Evolutionary conservation across 192 early-diverging fungal genomes (phyloP).

Genomic region (Helicostylum pulchrum): DNA sequence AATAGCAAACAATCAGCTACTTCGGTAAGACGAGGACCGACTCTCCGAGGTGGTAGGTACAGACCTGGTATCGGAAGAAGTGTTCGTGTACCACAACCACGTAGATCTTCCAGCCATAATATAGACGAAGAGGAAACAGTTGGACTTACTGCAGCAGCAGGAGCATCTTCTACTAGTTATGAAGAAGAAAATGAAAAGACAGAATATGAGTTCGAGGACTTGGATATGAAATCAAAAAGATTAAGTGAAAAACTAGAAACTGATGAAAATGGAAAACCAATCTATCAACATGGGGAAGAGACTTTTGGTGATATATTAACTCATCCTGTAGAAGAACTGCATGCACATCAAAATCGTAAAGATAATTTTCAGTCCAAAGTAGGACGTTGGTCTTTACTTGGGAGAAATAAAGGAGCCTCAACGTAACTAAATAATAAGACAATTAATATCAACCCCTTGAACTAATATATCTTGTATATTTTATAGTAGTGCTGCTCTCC

Average conservation of each 20-base stretch:
- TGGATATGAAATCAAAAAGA: constrained; percentile 3
- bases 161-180: neutral
- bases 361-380: neutral
- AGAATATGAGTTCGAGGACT: constrained; percentile 4
- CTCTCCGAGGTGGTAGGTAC: constrained; percentile 20
- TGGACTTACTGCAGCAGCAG: neutral
- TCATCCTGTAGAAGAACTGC: constrained; percentile 27
- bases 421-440: neutral
- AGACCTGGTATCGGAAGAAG: constrained; percentile 11
- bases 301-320: constrained; percentile 28
- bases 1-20: neutral
- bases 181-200: constrained; percentile 2
- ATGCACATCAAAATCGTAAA: constrained; percentile 10
- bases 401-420: too few relatives aligned
- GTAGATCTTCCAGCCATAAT: neutral
- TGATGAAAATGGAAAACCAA: constrained; percentile 1
- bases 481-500: neutral
- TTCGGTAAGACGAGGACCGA: constrained; percentile 21
- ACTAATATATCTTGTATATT: neutral
- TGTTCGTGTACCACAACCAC: constrained; percentile 4
- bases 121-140: neutral
- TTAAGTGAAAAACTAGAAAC: neutral
- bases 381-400: too few relatives aligned
- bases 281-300: constrained; percentile 28
- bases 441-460: neutral